A percentile compares a stretch with the other conserved stretches of the same genome.
phyloP scores from a whole-genome alignment of 2,329 filamentous ascomycete species.

The Epicoccum sorghinum region DNA sequence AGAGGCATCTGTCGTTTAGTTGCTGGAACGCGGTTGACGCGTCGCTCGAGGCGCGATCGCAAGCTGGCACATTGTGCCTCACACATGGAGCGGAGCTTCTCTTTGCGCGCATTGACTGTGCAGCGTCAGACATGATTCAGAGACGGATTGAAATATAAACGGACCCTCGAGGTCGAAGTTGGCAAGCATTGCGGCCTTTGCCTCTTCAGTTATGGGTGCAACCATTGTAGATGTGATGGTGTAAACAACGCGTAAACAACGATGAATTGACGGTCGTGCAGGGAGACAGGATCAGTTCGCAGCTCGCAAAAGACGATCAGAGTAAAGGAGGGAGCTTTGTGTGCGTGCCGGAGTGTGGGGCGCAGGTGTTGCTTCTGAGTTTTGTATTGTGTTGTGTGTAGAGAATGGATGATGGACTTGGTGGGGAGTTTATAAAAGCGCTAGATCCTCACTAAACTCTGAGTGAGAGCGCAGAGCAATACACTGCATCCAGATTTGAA shows the following conservation, averaged over 20 bases:
- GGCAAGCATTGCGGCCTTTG: conserved; percentile 38
- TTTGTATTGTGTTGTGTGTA: conserved; percentile 20
- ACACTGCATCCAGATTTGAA: not conserved
- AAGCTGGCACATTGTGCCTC: conserved; percentile 85
- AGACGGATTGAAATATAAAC: conserved; percentile 5
- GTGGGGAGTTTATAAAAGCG: conserved; percentile 4
- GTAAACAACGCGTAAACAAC: conserved; percentile 28
- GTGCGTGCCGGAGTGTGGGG: conserved; percentile 9
- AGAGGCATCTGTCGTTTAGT: conserved; percentile 80
- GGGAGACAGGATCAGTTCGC: not conserved
- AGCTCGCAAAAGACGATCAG: not conserved
- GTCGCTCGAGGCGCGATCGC: conserved; percentile 84
- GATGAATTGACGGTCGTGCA: not conserved
- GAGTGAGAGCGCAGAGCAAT: not conserved
- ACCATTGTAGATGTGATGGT: conserved; percentile 28
- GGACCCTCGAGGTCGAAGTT: conserved; percentile 44
- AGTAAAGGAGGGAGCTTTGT: conserved; percentile 1
- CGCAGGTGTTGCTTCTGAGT: conserved; percentile 19
- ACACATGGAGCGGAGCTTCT: conserved; percentile 88
- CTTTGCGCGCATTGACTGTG: conserved; percentile 84
- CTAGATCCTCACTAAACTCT: not conserved
- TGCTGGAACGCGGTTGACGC: conserved; percentile 88
- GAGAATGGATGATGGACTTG: conserved; percentile 19
- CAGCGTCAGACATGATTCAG: conserved; percentile 17
- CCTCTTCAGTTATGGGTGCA: conserved; percentile 38